Evolutionary conservation across 1,284 basidiomycete genomes (phyloP).

Genomic region (Ceratobasidium sp.): DNA sequence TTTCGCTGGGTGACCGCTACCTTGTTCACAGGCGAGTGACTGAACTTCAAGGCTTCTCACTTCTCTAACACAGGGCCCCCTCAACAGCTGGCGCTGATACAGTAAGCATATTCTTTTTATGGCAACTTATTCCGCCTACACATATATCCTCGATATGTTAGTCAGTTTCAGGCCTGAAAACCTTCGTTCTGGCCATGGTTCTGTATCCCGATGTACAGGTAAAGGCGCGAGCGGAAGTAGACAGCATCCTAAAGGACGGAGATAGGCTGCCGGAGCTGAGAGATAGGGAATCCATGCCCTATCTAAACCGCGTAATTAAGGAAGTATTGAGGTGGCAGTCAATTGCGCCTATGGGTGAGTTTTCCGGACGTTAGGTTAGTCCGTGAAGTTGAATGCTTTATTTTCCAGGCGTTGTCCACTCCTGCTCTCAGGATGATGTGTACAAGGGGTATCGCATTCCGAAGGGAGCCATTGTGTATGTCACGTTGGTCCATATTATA

Average conservation of each 20-base stretch:
- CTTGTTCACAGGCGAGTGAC: conserved; percentile 9
- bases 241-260: conserved; percentile 50
- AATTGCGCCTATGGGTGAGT: conserved; percentile 8
- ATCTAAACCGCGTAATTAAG: conserved; percentile 15
- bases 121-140: not conserved
- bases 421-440: conserved; percentile 43
- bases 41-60: not conserved
- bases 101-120: not conserved
- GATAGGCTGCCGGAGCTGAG: conserved; percentile 32
- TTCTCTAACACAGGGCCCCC: too few species aligned
- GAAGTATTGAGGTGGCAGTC: conserved; percentile 9
- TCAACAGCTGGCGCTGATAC: conserved; percentile 13
- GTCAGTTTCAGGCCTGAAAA: conserved; percentile 15
- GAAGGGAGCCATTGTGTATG: conserved; percentile 47
- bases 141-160: not conserved
- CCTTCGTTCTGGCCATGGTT: conserved; percentile 47
- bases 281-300: conserved; percentile 26
- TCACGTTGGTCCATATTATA: conserved; percentile 30
- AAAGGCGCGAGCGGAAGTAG: conserved; percentile 52
- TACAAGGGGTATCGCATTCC: conserved; percentile 48
- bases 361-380: not conserved
- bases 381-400: too few species aligned
- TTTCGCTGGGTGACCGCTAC: conserved; percentile 2
- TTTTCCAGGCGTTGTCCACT: conserved; percentile 36
- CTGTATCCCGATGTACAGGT: conserved; percentile 49